A percentile compares a stretch with the other conserved stretches of the same genome.
Conservation (phyloP, 75 land plant species). For the Sequoiadendron giganteum region DNA sequence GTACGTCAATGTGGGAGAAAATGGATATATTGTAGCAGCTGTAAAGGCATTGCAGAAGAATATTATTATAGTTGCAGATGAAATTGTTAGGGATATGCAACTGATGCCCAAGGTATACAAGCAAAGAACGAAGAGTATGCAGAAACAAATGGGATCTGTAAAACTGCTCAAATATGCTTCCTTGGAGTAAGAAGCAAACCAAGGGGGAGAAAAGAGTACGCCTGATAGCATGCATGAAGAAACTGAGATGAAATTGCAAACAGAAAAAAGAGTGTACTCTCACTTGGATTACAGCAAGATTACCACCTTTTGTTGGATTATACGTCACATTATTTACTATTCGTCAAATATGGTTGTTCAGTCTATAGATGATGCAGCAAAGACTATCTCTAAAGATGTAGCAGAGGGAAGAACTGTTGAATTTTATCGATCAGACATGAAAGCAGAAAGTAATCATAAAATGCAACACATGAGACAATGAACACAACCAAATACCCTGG, state of each 20-base stretch:
- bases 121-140: not conserved
- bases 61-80: not conserved
- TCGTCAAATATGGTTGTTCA: not conserved
- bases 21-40: no score
- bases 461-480: no score
- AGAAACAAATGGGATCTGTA: not conserved
- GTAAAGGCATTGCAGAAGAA: not conserved
- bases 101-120: not conserved
- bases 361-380: not conserved
- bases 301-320: not conserved
- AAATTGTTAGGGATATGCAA: not conserved
- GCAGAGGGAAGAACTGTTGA: not conserved
- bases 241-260: not conserved
- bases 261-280: not conserved
- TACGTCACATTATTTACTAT: not conserved
- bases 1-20: no score
- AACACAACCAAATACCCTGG: no score
- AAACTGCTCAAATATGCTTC: not conserved
- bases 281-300: not conserved
- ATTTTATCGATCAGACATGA: no score
- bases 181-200: not conserved
- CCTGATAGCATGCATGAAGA: not conserved
- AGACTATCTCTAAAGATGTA: not conserved
- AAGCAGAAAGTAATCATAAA: no score
- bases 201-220: not conserved